Evolutionary conservation across 345 rosid genomes (phyloP).

Genomic region (Aquilaria yunnanensis): DNA sequence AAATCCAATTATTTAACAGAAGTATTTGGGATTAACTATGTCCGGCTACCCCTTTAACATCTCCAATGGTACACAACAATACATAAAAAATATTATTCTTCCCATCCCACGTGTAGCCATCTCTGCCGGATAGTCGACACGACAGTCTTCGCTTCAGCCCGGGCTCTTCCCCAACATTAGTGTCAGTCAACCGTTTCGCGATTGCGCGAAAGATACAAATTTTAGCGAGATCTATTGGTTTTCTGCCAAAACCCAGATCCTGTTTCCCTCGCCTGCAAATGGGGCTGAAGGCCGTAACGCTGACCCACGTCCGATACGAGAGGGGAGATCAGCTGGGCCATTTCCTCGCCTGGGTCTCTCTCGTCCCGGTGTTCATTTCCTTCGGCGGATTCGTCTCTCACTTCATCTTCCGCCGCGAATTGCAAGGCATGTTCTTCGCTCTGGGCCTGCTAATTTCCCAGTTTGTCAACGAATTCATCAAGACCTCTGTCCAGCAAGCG

Average conservation of each 20-base stretch:
- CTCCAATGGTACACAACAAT: too few species aligned
- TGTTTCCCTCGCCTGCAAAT: neutral
- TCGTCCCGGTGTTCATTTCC: conserved; percentile 81
- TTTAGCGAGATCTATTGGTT: neutral
- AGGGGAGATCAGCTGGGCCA: conserved; percentile 75
- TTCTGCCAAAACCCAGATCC: conserved; percentile 2
- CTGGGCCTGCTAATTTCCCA: conserved; percentile 79
- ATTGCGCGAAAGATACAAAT: neutral
- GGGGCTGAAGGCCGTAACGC: conserved; percentile 64
- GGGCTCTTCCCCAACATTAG: too few species aligned
- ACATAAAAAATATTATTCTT: too few species aligned
- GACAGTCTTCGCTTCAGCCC: neutral
- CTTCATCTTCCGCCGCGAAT: conserved; percentile 90
- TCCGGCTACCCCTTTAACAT: too few species aligned
- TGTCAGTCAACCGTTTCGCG: neutral
- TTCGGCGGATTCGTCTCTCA: conserved; percentile 87
- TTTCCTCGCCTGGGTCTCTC: conserved; percentile 90
- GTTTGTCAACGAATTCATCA: conserved; percentile 67
- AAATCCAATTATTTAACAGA: too few species aligned
- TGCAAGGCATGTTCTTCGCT: conserved; percentile 83
- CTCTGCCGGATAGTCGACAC: neutral
- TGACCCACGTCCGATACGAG: conserved; percentile 82
- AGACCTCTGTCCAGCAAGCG: conserved; percentile 70
- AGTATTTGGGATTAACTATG: too few species aligned
- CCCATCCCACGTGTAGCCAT: conserved; percentile 4